Evolutionary conservation across 768 basidiomycete species (phyloP).

Genomic region (Tricholoma sp.): DNA sequence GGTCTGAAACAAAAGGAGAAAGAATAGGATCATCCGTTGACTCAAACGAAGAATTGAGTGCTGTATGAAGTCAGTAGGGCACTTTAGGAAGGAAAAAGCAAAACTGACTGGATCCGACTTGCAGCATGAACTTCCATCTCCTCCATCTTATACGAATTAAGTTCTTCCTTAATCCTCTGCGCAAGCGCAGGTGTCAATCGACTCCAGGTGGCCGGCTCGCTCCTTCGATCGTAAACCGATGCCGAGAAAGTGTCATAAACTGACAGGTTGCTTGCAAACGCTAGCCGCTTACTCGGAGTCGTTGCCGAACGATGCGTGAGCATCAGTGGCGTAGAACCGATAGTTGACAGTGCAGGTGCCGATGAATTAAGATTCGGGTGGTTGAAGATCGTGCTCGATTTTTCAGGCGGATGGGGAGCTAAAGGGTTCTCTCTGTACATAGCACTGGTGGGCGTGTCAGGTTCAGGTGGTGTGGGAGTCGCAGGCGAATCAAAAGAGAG

Average conservation of each 20-base stretch:
- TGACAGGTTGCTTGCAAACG: conserved; percentile 88
- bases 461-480: conserved; percentile 35
- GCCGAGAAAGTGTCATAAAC: conserved; percentile 97
- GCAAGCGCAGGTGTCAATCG: conserved; percentile 91
- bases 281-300: conserved; percentile 62
- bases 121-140: conserved; percentile 98
- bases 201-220: conserved; percentile 97
- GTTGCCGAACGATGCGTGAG: conserved; percentile 73
- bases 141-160: conserved; percentile 99
- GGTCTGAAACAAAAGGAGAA: conserved; percentile 10
- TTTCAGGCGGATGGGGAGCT: conserved; percentile 40
- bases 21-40: conserved; percentile 8
- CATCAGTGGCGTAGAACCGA: conserved; percentile 42
- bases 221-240: conserved; percentile 87
- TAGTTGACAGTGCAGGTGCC: conserved; percentile 75
- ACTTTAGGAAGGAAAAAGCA: conserved; percentile 3
- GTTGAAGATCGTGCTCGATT: conserved; percentile 55
- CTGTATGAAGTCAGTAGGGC: conserved; percentile 30
- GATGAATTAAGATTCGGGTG: conserved; percentile 85
- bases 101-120: conserved; percentile 82
- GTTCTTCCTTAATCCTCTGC: conserved; percentile 95
- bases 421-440: conserved; percentile 18
- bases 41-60: conserved; percentile 86
- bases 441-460: conserved; percentile 30
- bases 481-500: conserved; percentile 48